Evolutionary conservation across 345 rosid genomes (phyloP), one percentile per base, ranked within the genome.

Genomic region (Boechera retrofracta): DNA sequence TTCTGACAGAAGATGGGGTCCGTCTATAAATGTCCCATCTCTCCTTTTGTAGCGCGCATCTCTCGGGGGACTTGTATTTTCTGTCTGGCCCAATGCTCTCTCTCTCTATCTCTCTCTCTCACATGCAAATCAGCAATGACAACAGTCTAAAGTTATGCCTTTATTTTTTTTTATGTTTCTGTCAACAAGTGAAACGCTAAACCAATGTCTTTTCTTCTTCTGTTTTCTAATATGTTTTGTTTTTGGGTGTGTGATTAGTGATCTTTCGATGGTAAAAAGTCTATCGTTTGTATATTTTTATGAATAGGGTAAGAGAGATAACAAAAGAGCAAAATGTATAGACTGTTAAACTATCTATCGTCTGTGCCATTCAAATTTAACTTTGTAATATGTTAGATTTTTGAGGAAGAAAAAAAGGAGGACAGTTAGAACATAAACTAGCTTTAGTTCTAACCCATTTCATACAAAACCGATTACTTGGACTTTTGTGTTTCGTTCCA

Each of bases 11-110:
- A 67, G 58, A 73, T 73, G 78, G 82, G 82, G 82, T 73, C 82
- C 82, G 59, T 79, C 78, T 73, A 73, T 44, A 79, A 36, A 78
- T 79, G 82, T 79, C 78, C 69, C 82, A 79, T 79, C 82, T 78
- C 82, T 78, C 78, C 74, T 78, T 78, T 78, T 73, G 77, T 72
- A 72, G 77, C 77, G 77, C 82, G 82, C 82, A 78, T 78, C 82
- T 79, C 78, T 67, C 82, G 82, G 82, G 82, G 78, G 82, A 79
- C 78, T 79, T 79, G 82, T 79, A 67, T 79, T 79, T 65, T 78
- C 73, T 78, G 72, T 61, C 71, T 68, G 81, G 77, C 76, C 74
- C 77, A 65, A 71, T 32, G 38, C 61, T 41, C 52, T 75, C 64
- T 62, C 53, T 68, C 72, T 11, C 66, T 58, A 61, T 51, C 18